Evolutionary conservation across 495 filamentous ascomycete genomes (phyloP).

Genomic region (Sphaerosporella brunnea): DNA sequence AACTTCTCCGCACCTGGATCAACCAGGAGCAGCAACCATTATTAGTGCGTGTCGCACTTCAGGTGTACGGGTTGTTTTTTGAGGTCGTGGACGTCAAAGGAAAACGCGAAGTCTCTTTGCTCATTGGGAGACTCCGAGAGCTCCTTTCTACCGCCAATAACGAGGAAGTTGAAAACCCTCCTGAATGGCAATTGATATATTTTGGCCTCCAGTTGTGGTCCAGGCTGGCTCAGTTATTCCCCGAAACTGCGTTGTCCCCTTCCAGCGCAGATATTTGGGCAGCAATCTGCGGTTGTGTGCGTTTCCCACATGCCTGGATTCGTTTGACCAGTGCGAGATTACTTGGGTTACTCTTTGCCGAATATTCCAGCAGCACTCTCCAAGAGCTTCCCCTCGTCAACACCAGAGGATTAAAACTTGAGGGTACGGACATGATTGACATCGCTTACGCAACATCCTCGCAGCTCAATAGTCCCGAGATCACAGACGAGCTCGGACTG

Average conservation of each 20-base stretch:
- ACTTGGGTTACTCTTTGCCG: constrained; percentile 56
- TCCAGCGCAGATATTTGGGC: constrained; percentile 46
- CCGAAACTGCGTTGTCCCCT: constrained; percentile 40
- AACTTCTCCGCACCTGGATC: constrained; percentile 57
- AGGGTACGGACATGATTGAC: constrained; percentile 43
- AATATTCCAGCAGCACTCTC: constrained; percentile 51
- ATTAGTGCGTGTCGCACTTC: constrained; percentile 53
- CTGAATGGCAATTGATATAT: constrained; percentile 64
- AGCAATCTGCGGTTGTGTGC: constrained; percentile 44
- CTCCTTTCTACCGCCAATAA: constrained; percentile 32
- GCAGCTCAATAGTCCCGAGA: constrained; percentile 44
- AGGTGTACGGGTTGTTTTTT: constrained; percentile 66
- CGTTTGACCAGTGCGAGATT: constrained; percentile 60
- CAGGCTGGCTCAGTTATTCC: constrained; percentile 49
- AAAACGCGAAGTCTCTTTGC: constrained; percentile 21
- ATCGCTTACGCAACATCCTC: constrained; percentile 46
- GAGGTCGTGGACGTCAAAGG: constrained; percentile 40
- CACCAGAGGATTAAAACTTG: constrained; percentile 50
- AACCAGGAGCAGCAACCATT: constrained; percentile 49
- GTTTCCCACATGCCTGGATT: constrained; percentile 55
- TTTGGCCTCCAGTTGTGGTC: constrained; percentile 49
- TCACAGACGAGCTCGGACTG: constrained; percentile 49
- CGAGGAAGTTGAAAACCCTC: constrained; percentile 29
- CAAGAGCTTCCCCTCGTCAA: constrained; percentile 45
- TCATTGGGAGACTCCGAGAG: constrained; percentile 30